Evolutionary conservation across 495 filamentous ascomycete species (phyloP), one percentile per base, ranked within the genome.

Genomic region (Talaromyces nanjingensis): DNA sequence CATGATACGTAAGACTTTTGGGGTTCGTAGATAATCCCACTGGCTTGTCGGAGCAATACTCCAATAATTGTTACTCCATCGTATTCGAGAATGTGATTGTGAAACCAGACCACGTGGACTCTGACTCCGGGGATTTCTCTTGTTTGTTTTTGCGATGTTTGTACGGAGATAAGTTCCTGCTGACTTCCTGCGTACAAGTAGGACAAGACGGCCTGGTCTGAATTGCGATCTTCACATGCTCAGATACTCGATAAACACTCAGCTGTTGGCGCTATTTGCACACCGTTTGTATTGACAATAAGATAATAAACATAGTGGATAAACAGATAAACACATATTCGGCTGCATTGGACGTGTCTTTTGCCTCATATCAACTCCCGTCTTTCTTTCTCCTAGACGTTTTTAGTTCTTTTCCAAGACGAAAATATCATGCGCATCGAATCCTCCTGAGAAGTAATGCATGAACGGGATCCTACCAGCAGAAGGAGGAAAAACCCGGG

Each of bases 31-130:
- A 42, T 14, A 20, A 20, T 49, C 45, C 11, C 45, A 20, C 45
- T 49, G 45, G 45, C 45, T 20, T 8, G 18, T 49, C 45, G 45
- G 45, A 49, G 18, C 45, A 49, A 18, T 49, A 49, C 6, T 49
- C 45, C 45, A 49, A 49, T 49, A 20, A 18, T 9, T 49, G 18
- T 49, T 49, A 49, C 45, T 49, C 45, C 45, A 49, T 49, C 45
- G 45, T 49, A 49, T 49, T 49, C 45, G 18, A 49, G 45, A 37
- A 33, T 37, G 31, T 59, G 27, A 34, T 59, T 59, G 56, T 59
- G 56, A 59, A 59, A 59, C 56, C 29, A 18, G 12, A 9, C 56
- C 56, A 59, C 56, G 56, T 59, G 56, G 56, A 59, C 31, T 59
- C 56, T 37, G 56, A 33, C 27, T 37, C 27, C 20, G 53, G 56